These are phyloP conservation scores for Leucogyrophana mollusca DNA, from an alignment of 768 basidiomycete genomes.

Conservation along the genomic window DNA sequence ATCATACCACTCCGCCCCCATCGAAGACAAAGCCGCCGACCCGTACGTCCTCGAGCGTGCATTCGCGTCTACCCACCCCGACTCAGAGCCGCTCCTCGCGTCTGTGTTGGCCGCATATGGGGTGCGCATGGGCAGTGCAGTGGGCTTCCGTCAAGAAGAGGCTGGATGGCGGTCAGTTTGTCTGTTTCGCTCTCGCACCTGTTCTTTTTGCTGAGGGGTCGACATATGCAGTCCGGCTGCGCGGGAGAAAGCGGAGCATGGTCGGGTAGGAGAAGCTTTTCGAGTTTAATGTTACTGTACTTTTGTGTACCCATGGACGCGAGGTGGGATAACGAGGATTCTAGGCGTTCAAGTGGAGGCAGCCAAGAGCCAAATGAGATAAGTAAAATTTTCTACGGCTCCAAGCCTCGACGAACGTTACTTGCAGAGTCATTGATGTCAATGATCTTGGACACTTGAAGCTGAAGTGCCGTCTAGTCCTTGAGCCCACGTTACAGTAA, in stretches of 20 bases:
- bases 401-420: no score
- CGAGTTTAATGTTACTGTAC: no score
- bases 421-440: no score
- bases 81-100: conserved; percentile 75
- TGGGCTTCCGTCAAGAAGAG: conserved; percentile 63
- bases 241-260: conserved; percentile 94
- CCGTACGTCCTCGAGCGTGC: conserved; percentile 97
- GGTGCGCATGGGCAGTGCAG: conserved; percentile 54
- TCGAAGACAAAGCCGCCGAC: conserved; percentile 97
- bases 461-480: no score
- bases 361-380: no score
- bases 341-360: no score
- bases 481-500: no score
- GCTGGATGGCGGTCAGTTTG: conserved; percentile 68
- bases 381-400: no score
- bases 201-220: conserved; percentile 7
- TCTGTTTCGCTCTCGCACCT: neutral
- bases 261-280: conserved; percentile 61
- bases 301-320: no score
- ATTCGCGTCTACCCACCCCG: conserved; percentile 92
- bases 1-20: conserved; percentile 73
- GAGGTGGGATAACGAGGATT: no score
- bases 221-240: conserved; percentile 59
- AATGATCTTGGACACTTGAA: no score
- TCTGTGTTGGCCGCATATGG: conserved; percentile 67